Evolutionary conservation across 306 rosid species (phyloP).

Genomic region (Heteromeles arbutifolia): DNA sequence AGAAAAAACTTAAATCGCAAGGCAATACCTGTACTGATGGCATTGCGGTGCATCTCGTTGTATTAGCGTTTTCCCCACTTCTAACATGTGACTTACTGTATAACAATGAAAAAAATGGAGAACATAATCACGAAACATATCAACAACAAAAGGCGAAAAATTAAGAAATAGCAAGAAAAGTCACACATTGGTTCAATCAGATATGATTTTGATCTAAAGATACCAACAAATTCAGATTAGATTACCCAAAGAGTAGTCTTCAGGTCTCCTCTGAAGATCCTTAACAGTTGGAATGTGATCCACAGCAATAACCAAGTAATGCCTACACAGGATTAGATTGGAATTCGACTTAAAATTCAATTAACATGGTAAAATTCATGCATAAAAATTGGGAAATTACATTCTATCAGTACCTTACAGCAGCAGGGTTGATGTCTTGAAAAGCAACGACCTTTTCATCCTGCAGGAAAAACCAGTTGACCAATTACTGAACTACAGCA

Average conservation of each 20-base stretch:
- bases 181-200: neutral
- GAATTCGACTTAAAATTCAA: neutral
- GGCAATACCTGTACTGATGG: conserved; percentile 44
- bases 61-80: conserved; percentile 55
- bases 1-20: neutral
- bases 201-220: neutral
- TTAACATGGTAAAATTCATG: neutral
- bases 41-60: conserved; percentile 60
- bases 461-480: conserved; percentile 23
- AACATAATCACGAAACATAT: neutral
- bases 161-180: neutral
- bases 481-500: conserved; percentile 20
- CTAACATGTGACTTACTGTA: conserved; percentile 69
- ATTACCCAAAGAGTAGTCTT: conserved; percentile 63
- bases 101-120: neutral
- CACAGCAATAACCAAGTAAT: conserved; percentile 70
- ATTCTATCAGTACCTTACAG: conserved; percentile 36
- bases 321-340: conserved; percentile 30
- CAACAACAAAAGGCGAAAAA: neutral
- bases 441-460: conserved; percentile 61
- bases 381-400: neutral
- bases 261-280: conserved; percentile 42
- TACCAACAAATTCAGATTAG: neutral
- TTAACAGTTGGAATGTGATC: conserved; percentile 61
- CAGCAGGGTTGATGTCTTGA: conserved; percentile 53